Evolutionary conservation across 768 basidiomycete genomes (phyloP).

Genomic region (Mycena capillaripes): DNA sequence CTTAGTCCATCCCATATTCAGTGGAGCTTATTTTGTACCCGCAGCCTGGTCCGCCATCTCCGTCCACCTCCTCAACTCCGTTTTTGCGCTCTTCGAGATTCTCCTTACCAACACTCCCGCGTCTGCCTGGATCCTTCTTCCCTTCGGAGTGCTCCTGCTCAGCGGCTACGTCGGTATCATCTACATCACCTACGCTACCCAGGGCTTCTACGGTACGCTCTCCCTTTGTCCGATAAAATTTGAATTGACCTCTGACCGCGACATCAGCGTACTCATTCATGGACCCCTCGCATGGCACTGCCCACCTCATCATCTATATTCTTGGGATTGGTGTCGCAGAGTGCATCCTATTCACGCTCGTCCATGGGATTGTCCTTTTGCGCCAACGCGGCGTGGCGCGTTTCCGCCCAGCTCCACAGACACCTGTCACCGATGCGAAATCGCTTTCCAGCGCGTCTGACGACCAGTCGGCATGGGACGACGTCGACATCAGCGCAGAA

Average conservation of each 20-base stretch:
- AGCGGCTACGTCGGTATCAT: slow-evolving; percentile 60
- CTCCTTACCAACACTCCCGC: slow-evolving; percentile 53
- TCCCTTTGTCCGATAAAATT: background rate
- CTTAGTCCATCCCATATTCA: background rate
- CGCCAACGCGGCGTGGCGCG: slow-evolving; percentile 46
- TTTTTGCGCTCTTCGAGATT: slow-evolving; percentile 62
- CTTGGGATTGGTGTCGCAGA: slow-evolving; percentile 17
- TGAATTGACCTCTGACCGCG: background rate
- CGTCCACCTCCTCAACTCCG: slow-evolving; percentile 59
- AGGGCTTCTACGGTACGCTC: slow-evolving; percentile 62
- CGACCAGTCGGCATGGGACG: background rate
- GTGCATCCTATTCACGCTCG: slow-evolving; percentile 10
- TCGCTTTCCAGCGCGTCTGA: background rate
- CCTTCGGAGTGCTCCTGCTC: slow-evolving; percentile 54
- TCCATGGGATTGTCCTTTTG: slow-evolving; percentile 31
- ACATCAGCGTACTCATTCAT: slow-evolving; percentile 63
- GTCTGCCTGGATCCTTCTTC: slow-evolving; percentile 54
- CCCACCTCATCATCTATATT: slow-evolving; percentile 59
- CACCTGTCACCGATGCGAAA: background rate
- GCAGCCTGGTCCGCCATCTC: slow-evolving; percentile 61
- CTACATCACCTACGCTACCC: slow-evolving; percentile 62
- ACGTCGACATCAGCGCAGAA: background rate
- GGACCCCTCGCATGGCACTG: slow-evolving; percentile 50
- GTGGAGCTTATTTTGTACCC: background rate
- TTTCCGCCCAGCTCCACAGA: background rate